Conservation (phyloP, 1,139 yeast genomes). For the Suhomyces bokatorum region DNA sequence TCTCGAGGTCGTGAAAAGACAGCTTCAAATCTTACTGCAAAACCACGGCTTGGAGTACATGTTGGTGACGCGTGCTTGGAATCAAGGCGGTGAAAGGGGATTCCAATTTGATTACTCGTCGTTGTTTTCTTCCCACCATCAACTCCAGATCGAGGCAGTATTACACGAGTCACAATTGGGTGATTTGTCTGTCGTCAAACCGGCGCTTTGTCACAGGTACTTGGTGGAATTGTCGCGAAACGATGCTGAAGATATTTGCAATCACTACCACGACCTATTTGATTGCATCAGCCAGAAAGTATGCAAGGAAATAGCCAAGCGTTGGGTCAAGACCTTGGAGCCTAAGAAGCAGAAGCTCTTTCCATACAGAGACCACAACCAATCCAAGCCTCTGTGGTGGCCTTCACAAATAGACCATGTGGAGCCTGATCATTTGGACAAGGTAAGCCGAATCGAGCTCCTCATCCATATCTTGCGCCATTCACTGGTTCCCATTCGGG, state of each 20-base stretch:
- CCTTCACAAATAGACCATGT: slow-evolving; percentile 57
- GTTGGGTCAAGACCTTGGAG: slow-evolving; percentile 66
- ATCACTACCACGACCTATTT: slow-evolving; percentile 13
- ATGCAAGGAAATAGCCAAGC: slow-evolving; percentile 64
- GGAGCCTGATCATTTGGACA: slow-evolving; percentile 74
- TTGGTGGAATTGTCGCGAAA: slow-evolving; percentile 1
- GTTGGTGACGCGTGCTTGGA: slow-evolving; percentile 9
- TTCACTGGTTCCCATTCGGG: slow-evolving; percentile 23
- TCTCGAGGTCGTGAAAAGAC: background rate
- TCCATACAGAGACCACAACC: slow-evolving; percentile 59
- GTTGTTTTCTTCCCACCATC: slow-evolving; percentile 16
- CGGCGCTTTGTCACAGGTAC: slow-evolving; percentile 9
- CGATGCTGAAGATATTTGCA: slow-evolving; percentile 1
- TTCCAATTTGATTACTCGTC: slow-evolving; percentile 17
- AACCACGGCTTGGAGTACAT: slow-evolving; percentile 8
- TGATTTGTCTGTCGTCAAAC: slow-evolving; percentile 8
- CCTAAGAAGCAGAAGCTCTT: slow-evolving; percentile 64
- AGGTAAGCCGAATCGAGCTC: slow-evolving; percentile 52
- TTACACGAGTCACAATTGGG: slow-evolving; percentile 2
- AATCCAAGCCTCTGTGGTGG: slow-evolving; percentile 70
- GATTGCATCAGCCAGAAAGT: slow-evolving; percentile 43
- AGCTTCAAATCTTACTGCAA: slow-evolving; percentile 4
- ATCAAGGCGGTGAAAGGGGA: background rate
- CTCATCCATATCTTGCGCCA: slow-evolving; percentile 44
- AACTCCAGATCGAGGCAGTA: slow-evolving; percentile 12